These are phyloP conservation scores for Penicillium arizonense DNA, from an alignment of 495 filamentous ascomycete genomes.

Conservation along the genomic window DNA sequence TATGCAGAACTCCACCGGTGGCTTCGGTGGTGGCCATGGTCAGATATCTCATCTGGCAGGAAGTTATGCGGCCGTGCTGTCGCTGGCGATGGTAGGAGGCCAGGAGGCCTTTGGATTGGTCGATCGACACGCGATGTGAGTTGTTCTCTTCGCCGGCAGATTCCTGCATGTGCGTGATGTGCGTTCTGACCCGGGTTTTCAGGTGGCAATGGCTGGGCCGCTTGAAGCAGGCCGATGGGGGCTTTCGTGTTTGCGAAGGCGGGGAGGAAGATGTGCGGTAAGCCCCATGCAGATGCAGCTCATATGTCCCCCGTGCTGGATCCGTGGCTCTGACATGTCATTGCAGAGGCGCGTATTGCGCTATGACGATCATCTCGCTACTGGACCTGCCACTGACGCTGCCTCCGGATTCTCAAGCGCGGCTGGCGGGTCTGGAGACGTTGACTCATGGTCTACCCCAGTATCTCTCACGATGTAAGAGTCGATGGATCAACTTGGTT, in stretches of 20 bases:
- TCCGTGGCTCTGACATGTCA: conserved; percentile 9
- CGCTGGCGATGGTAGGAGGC: conserved; percentile 73
- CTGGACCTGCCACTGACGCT: conserved; percentile 80
- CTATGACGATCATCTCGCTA: conserved; percentile 75
- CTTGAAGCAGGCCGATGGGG: conserved; percentile 81
- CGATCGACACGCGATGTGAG: conserved; percentile 74
- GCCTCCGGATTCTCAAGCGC: conserved; percentile 57
- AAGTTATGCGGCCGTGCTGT: conserved; percentile 80
- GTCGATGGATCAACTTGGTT: not conserved
- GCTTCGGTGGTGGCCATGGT: conserved; percentile 92
- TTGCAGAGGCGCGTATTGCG: conserved; percentile 82
- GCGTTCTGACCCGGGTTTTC: conserved; percentile 19
- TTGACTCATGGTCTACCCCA: conserved; percentile 70
- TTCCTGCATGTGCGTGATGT: conserved; percentile 1
- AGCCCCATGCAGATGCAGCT: conserved; percentile 13
- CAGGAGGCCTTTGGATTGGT: conserved; percentile 69
- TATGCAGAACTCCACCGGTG: conserved; percentile 80
- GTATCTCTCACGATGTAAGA: conserved; percentile 79
- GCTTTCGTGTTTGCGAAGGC: conserved; percentile 73
- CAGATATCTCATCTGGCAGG: conserved; percentile 84
- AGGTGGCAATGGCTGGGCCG: conserved; percentile 82
- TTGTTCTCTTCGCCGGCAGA: conserved; percentile 8
- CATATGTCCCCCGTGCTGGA: conserved; percentile 7
- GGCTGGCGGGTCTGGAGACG: conserved; percentile 41
- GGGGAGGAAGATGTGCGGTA: conserved; percentile 93